Percentiles rank a stretch among this genome's conserved stretches.
Conservation (phyloP, 2,329 filamentous ascomycete species). For the Sclerotinia nivalis region DNA sequence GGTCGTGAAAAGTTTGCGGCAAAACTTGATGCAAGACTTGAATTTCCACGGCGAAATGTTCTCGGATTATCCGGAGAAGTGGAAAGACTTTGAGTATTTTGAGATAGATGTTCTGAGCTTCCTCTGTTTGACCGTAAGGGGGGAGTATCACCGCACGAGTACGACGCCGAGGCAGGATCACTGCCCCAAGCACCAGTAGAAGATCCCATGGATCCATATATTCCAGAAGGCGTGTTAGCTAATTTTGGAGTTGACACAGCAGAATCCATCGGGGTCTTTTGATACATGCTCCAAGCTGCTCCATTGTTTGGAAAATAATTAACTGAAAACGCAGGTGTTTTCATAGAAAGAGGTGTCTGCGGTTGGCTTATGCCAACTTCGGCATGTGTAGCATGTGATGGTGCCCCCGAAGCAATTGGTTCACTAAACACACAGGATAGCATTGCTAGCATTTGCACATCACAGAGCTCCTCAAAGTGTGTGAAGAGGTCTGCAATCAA, state of each 20-base stretch:
- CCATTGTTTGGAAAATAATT: conserved; percentile 65
- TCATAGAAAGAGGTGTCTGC: conserved; percentile 64
- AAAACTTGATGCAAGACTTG: conserved; percentile 57
- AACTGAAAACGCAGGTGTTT: conserved; percentile 65
- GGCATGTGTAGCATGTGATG: conserved; percentile 51
- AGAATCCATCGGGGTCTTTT: conserved; percentile 55
- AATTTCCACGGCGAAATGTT: conserved; percentile 54
- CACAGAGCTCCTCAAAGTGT: conserved; percentile 62
- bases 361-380: conserved; percentile 58
- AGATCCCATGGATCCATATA: conserved; percentile 58
- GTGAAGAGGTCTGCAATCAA: conserved; percentile 63
- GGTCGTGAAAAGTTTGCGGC: conserved; percentile 54
- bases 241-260: conserved; percentile 58
- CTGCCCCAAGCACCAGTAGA: conserved; percentile 55
- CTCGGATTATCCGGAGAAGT: conserved; percentile 59
- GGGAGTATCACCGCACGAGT: conserved; percentile 63
- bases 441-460: conserved; percentile 72
- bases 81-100: conserved; percentile 54
- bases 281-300: conserved; percentile 54
- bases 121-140: conserved; percentile 51
- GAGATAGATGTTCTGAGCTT: conserved; percentile 50
- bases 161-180: conserved; percentile 58
- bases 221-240: conserved; percentile 55
- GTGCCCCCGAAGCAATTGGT: conserved; percentile 53
- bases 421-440: conserved; percentile 69